Percentiles rank a stretch among this genome's conserved stretches.
Evolutionary conservation across 768 basidiomycete genomes (phyloP).

Genomic region (Naematelia encephala): DNA sequence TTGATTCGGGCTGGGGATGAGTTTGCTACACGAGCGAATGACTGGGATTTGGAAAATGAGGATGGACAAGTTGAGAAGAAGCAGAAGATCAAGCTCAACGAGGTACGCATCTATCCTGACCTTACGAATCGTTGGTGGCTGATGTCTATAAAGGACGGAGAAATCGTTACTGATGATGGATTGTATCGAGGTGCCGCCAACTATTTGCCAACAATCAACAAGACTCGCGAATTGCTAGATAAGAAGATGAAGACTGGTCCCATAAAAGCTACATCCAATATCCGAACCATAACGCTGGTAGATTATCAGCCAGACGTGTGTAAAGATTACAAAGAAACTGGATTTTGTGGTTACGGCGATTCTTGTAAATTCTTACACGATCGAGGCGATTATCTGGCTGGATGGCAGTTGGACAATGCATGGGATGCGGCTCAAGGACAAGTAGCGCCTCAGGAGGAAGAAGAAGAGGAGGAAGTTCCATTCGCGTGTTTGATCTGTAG

Average conservation of each 20-base stretch:
- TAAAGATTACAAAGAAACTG: slow-evolving; percentile 99
- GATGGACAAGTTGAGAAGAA: slow-evolving; percentile 79
- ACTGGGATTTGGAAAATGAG: slow-evolving; percentile 71
- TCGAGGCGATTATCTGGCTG: slow-evolving; percentile 83
- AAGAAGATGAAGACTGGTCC: slow-evolving; percentile 75
- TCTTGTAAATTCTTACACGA: slow-evolving; percentile 99
- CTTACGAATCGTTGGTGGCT: not conserved
- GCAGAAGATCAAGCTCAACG: slow-evolving; percentile 62
- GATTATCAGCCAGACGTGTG: slow-evolving; percentile 99
- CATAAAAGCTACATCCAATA: slow-evolving; percentile 69
- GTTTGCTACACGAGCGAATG: slow-evolving; percentile 65
- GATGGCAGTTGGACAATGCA: slow-evolving; percentile 96
- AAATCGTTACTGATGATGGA: slow-evolving; percentile 64
- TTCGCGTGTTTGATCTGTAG: slow-evolving; percentile 98
- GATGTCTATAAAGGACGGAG: slow-evolving; percentile 55
- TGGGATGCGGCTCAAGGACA: slow-evolving; percentile 49
- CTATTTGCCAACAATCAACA: slow-evolving; percentile 75
- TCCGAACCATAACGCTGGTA: slow-evolving; percentile 87
- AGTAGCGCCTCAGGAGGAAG: slow-evolving; percentile 48
- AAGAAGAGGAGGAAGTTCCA: slow-evolving; percentile 78
- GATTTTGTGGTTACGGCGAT: slow-evolving; percentile 98
- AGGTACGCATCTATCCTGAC: slow-evolving; percentile 26
- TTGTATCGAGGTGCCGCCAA: slow-evolving; percentile 79
- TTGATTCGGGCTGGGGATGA: slow-evolving; percentile 60
- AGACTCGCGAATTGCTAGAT: slow-evolving; percentile 74